These are phyloP conservation scores for Colletotrichum sp. DNA, from an alignment of 2,329 filamentous ascomycete genomes.

Conservation along the genomic window DNA sequence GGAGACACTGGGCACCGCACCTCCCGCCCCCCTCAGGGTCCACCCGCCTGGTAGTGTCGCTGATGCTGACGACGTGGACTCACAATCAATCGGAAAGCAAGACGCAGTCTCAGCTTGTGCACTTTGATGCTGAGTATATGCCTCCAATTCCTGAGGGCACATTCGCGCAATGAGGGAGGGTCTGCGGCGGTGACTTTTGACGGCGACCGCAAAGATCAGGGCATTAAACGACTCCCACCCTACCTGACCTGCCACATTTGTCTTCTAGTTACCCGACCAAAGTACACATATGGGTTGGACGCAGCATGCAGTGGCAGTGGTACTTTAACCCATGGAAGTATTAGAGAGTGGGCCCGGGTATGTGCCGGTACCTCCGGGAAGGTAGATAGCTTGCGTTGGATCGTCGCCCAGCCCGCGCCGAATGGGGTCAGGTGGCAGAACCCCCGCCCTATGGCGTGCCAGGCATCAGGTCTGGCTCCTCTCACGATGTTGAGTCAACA, in stretches of 20 bases:
- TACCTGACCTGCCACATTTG: background rate
- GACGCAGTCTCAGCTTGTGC: background rate
- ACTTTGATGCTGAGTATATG: background rate
- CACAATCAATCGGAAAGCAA: background rate
- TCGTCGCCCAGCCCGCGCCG: background rate
- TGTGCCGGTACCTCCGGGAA: background rate
- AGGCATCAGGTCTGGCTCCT: background rate
- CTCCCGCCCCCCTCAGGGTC: background rate
- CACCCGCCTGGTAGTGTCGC: background rate
- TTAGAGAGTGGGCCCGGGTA: background rate
- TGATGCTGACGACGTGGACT: background rate
- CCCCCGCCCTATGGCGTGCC: background rate
- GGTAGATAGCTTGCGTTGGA: background rate
- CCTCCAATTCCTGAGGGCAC: background rate
- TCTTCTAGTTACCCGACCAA: background rate
- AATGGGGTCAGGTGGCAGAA: constrained; percentile 2
- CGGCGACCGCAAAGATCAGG: background rate
- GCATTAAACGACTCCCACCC: background rate
- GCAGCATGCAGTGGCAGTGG: background rate
- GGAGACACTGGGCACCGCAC: background rate
- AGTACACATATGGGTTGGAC: background rate
- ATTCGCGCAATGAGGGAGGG: background rate
- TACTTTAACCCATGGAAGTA: background rate
- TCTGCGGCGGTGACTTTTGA: background rate
- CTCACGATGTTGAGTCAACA: background rate